phyloP scores from a whole-genome alignment of 2,329 filamentous ascomycete species.

The Diaporthe sp. region DNA sequence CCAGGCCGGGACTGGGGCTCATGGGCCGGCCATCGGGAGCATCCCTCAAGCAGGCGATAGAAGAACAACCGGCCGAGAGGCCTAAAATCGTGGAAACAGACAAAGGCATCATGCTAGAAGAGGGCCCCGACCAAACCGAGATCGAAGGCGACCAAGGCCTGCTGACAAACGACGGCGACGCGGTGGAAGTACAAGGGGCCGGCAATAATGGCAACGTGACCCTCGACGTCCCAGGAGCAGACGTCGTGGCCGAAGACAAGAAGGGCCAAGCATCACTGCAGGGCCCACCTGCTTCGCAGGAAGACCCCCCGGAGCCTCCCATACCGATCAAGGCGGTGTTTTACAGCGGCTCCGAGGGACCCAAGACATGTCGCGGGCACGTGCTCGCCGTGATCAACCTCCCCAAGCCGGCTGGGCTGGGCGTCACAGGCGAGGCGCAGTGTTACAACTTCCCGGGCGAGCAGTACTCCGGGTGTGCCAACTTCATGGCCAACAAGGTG shows the following conservation, averaged over 20 bases:
- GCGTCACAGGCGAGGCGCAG: conserved; percentile 46
- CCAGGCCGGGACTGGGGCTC: conserved; percentile 16
- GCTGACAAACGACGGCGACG: neutral
- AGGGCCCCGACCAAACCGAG: conserved; percentile 12
- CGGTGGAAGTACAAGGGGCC: neutral
- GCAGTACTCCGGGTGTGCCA: conserved; percentile 51
- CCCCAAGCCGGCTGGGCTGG: conserved; percentile 45
- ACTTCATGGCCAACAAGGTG: conserved; percentile 53
- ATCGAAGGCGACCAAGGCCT: neutral
- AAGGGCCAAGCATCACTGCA: conserved; percentile 57
- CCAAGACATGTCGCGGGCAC: conserved; percentile 53
- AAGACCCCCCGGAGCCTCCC: conserved; percentile 50
- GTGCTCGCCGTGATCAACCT: conserved; percentile 48
- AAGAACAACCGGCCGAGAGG: neutral
- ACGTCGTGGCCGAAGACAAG: conserved; percentile 43
- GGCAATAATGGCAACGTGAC: conserved; percentile 12
- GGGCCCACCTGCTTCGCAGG: conserved; percentile 55
- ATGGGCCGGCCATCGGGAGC: conserved; percentile 2
- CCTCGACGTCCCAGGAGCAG: neutral
- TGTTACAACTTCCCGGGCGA: conserved; percentile 53
- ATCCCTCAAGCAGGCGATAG: conserved; percentile 27
- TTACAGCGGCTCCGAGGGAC: conserved; percentile 53
- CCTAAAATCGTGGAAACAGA: neutral
- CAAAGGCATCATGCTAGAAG: neutral
- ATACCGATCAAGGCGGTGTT: conserved; percentile 65